Percentiles rank a stretch among this genome's conserved stretches.
These are phyloP conservation scores for Fusarium brevicatenulatum DNA, from an alignment of 2,329 filamentous ascomycete species.

Conservation along the genomic window DNA sequence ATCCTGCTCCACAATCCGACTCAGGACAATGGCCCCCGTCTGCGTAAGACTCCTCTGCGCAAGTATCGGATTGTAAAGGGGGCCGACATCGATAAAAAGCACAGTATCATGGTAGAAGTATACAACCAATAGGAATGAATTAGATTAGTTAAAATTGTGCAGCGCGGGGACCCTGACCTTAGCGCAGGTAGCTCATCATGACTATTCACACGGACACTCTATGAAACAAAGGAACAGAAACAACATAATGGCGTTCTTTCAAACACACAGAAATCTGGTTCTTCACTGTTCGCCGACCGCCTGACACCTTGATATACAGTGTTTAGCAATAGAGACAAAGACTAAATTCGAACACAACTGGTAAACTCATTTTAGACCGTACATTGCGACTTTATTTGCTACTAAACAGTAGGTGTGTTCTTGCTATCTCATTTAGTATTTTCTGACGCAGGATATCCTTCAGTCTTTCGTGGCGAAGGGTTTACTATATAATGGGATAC, in stretches of 20 bases:
- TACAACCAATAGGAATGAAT: not conserved
- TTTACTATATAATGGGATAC: not conserved
- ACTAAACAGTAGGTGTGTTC: not conserved
- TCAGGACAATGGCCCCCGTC: not conserved
- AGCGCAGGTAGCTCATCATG: too few relatives aligned
- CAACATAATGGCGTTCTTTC: rapidly evolving
- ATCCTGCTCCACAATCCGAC: rapidly evolving
- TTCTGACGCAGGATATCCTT: not conserved
- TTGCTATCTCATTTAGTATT: rapidly evolving
- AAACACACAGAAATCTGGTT: rapidly evolving
- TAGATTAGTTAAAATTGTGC: too few relatives aligned
- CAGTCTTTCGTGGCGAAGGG: rapidly evolving
- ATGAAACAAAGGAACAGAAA: not conserved
- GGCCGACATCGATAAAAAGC: not conserved
- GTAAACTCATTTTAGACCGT: too few relatives aligned
- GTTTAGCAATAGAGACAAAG: not conserved
- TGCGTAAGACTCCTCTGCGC: not conserved
- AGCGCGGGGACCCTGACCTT: too few relatives aligned
- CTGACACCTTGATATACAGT: rapidly evolving
- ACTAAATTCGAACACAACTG: not conserved
- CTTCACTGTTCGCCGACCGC: rapidly evolving
- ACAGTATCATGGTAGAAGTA: rapidly evolving
- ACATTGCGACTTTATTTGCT: not conserved
- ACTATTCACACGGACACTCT: too few relatives aligned
- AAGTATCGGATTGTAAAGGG: rapidly evolving